A percentile compares a stretch with the other conserved stretches of the same genome.
These are phyloP conservation scores for Ogataea corticis DNA, from an alignment of 805 yeast species.

Conservation along the genomic window DNA sequence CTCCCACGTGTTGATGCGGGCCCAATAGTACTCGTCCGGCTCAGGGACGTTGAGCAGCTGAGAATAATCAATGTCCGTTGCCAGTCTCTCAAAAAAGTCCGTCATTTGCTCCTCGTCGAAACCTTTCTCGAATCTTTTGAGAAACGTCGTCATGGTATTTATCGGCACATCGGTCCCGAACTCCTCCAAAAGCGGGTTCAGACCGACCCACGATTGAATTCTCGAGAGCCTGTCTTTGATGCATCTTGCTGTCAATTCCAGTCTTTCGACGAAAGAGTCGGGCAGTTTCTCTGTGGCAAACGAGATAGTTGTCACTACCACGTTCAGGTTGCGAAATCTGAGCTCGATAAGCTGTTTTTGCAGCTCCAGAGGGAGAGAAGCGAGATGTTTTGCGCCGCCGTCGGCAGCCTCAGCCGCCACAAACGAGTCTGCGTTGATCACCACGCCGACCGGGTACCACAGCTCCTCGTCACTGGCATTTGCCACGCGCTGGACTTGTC, in stretches of 20 bases:
- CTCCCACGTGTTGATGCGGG: constrained; percentile 57
- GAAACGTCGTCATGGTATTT: constrained; percentile 38
- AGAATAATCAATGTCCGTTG: constrained; percentile 32
- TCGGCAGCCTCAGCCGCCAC: neutral
- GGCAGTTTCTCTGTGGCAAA: constrained; percentile 3
- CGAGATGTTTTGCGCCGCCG: constrained; percentile 1
- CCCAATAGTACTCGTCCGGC: constrained; percentile 26
- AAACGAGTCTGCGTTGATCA: constrained; percentile 18
- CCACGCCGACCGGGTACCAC: constrained; percentile 23
- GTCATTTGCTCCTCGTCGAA: constrained; percentile 12
- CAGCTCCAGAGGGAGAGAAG: constrained; percentile 6
- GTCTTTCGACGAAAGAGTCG: neutral
- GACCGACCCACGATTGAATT: constrained; percentile 45
- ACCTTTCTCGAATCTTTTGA: constrained; percentile 6
- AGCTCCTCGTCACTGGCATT: constrained; percentile 23
- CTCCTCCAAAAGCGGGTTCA: constrained; percentile 23
- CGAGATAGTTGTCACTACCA: constrained; percentile 17
- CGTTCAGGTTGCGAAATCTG: constrained; percentile 34
- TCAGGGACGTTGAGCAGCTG: constrained; percentile 26
- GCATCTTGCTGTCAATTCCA: constrained; percentile 8
- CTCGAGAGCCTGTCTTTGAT: constrained; percentile 34
- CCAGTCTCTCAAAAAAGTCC: constrained; percentile 24
- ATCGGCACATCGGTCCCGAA: constrained; percentile 24
- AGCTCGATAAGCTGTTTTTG: constrained; percentile 16
- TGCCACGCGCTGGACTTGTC: constrained; percentile 8